phyloP scores from a whole-genome alignment of 139 green algal species.

The Spirogloea muscicola region DNA sequence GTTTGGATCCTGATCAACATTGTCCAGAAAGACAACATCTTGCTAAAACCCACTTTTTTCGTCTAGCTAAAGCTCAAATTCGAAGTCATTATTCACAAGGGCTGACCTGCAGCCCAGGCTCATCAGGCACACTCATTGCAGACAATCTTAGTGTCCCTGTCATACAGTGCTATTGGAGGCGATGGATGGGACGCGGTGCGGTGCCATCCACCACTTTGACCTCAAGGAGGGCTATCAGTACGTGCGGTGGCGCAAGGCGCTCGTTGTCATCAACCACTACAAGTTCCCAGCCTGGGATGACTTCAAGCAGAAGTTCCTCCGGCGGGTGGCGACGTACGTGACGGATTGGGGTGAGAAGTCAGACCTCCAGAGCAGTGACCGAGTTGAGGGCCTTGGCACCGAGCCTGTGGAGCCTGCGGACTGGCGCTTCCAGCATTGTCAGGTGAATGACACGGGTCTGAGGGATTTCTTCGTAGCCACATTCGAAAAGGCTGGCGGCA shows the following conservation, averaged over 20 bases:
- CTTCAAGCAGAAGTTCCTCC: constrained; percentile 11
- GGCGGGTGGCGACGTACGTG: constrained; percentile 18
- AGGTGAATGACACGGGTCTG: constrained; percentile 8
- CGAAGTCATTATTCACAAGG: too few relatives aligned
- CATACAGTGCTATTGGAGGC: neutral
- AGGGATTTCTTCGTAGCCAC: too few relatives aligned
- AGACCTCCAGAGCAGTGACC: neutral
- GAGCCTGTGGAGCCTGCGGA: constrained; percentile 11
- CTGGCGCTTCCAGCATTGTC: constrained; percentile 6
- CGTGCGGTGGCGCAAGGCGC: neutral
- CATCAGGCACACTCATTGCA: too few relatives aligned
- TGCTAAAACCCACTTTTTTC: too few relatives aligned
- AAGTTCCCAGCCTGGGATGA: constrained; percentile 30
- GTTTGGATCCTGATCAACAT: too few relatives aligned
- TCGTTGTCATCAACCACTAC: constrained; percentile 40
- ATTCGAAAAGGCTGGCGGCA: too few relatives aligned
- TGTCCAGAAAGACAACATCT: too few relatives aligned
- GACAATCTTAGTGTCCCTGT: too few relatives aligned
- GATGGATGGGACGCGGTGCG: neutral
- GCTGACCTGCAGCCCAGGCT: too few relatives aligned
- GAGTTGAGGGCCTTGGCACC: neutral
- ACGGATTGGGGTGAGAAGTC: constrained; percentile 3
- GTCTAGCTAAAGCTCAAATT: too few relatives aligned
- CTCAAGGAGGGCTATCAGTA: neutral
- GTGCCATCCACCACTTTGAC: constrained; percentile 11